Evolutionary conservation across 2,329 filamentous ascomycete genomes (phyloP), one percentile per base, ranked within the genome.

Genomic region (Fusarium newnesense): DNA sequence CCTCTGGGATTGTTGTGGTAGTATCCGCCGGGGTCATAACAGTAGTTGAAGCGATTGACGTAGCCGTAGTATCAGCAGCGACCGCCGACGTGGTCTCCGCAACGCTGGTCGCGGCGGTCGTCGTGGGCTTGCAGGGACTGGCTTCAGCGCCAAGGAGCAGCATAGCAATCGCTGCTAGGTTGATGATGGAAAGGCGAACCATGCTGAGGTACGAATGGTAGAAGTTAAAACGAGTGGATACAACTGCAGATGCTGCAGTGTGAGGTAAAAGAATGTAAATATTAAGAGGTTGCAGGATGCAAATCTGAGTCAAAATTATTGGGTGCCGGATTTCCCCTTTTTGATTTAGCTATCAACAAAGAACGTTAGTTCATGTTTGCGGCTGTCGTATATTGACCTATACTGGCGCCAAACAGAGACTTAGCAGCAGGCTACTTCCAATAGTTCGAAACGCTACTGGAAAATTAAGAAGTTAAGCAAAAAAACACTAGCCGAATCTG

Each of bases 111-210:
- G 21, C 37, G 3, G 13, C 15, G 11, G 47, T 61, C 10, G 30
- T 21, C 18, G 24, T 16, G 7, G 47, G 59, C 4, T 40, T 32
- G 9, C 59, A 61, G 5, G 47, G 59, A 10, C 59, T 30, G 30
- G 59, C 59, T 43, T 61, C n/a, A 12, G 47, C 47, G 4, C 47
- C 59, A 19, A 54, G 37, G 12, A 61, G 18, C n/a, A 54, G 13
- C 30, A 30, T 24, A 16, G 39, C 59, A 43, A 61, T 19, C 4
- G 26, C 37, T 37, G 37, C 37, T 9, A 43, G 1, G 26, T 32
- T 60, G 4, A 60, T 12, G 5, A 40, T 4, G 16, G 46, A 34
- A 42, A 53, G 4, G 5, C 26, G 46, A 42, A 60, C 46, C 58
- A 60, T 60, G 7, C 7, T 34, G 36, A 9, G 1, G 26, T 28